Evolutionary conservation across 768 basidiomycete genomes (phyloP).

Genomic region (Rhodosporidiobolus odoratus): DNA sequence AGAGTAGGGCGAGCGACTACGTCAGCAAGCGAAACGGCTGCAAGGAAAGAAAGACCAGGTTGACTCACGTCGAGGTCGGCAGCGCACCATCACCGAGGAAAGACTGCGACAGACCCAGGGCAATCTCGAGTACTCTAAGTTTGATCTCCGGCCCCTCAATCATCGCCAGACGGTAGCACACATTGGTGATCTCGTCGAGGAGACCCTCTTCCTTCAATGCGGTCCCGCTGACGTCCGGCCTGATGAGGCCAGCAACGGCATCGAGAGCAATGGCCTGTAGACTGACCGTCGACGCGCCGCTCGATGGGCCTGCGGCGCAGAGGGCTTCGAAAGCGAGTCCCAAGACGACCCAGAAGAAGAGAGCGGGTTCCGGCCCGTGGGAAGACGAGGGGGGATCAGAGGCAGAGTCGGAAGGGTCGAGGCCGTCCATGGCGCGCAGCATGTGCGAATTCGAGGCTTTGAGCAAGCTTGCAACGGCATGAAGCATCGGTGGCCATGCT

Average conservation of each 20-base stretch:
- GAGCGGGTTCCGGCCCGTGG: conserved; percentile 59
- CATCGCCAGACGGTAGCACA: conserved; percentile 85
- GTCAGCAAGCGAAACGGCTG: background rate
- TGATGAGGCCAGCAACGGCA: conserved; percentile 72
- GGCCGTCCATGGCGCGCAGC: conserved; percentile 75
- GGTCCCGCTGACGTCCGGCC: conserved; percentile 71
- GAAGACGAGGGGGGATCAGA: conserved; percentile 1
- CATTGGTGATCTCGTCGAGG: conserved; percentile 81
- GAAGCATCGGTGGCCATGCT: conserved; percentile 74
- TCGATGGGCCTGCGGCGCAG: conserved; percentile 60
- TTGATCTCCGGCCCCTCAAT: conserved; percentile 71
- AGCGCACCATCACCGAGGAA: conserved; percentile 25
- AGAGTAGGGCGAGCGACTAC: background rate
- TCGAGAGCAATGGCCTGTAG: conserved; percentile 61
- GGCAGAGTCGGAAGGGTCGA: conserved; percentile 47
- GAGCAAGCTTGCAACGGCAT: conserved; percentile 78
- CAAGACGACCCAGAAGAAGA: conserved; percentile 82
- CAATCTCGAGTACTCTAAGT: conserved; percentile 63
- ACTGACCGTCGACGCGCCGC: conserved; percentile 37
- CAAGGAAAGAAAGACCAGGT: background rate
- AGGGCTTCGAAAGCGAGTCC: conserved; percentile 91
- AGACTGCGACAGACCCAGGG: conserved; percentile 56
- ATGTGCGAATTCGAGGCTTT: conserved; percentile 62
- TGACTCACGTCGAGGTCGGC: conserved; percentile 7
- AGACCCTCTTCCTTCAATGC: conserved; percentile 68